Base-by-base conservation (phyloP, 495 filamentous ascomycete genomes). In the Terfezia boudieri region DNA sequence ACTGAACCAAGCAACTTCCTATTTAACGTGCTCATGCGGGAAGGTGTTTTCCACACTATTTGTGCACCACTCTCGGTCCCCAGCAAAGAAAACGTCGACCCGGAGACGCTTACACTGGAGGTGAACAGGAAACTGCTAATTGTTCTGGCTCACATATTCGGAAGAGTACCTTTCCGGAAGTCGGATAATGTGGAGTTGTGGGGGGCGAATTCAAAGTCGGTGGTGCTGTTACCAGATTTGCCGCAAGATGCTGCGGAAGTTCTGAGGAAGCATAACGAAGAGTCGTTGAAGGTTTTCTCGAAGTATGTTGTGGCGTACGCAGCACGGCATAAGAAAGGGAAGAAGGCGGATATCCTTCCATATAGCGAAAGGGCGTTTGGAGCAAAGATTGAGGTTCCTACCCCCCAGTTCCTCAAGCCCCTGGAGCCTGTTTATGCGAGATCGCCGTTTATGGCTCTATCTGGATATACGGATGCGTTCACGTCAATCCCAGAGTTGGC, bases 1-100 rank as follows among this genome's bases (percentile, higher is more conserved):
- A 80, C 79, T 0, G 83, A 85, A 58, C 81, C 78, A 57, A 76
- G 76, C 0, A 74, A 73, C 36, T 88, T 86, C 58, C 79, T 81
- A 0, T 81, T 87, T 63, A 82, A 88, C 59, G 75, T 81, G 2
- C 71, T 88, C 2, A 65, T 88, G 7, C 76, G 72, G 53, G 71
- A 68, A 20, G 81, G 80, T 0, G 83, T 81, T 59, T 82, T 87
- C 62, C 76, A 82, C 58, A 59, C 67, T 5, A 59, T 86, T 0
- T 82, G 79, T 57, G 67, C 70, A 1, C 64, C 74, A 10, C 67
- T 82, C 20, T 62, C 57, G 16, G 65, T 67, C 20, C 61, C 69
- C 4, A 20, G 41, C 17, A 46, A 14, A 2, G 59, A 70, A 4
- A 43, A 56, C 6, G 67, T 66, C 3, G 65, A 63, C 2, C 41